Base-by-base conservation (phyloP, 257 asterid species). In the Ilex aquifolium region DNA sequence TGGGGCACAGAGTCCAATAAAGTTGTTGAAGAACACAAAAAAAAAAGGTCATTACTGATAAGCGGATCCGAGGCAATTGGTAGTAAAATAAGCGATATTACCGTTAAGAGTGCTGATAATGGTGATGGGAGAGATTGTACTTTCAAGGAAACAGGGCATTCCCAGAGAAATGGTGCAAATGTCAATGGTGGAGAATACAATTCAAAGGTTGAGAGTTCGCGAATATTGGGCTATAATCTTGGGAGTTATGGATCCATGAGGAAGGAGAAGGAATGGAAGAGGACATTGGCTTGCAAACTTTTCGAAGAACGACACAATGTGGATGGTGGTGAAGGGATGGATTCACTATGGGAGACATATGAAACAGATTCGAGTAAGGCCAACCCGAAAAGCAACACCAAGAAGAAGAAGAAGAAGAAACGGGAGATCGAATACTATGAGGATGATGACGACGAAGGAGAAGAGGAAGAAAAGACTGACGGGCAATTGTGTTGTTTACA, bases 211-310 rank as follows among this genome's bases (percentile, higher is more conserved):
- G 80, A 65, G 65, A 67, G 70, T 52, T 69, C 70, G 2, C 65
- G 72, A 2, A 58, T 68, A 32, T 56, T 62, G 48, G 65, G 64
- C 14, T 52, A 65, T 13, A 65, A 75, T 53, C 59, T 76, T 4
- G 78, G 82, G 14, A 76, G 70, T 55, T 72, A 68, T 32, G 96
- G 96, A 65, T 86, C 90, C 29, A 83, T 79, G 90, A 82, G 91
- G 74, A 85, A 74, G 75, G 90, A 85, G 48, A 91, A 79, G 39
- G 95, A 86, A 58, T 88, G 97, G 97, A 83, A 76, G 58, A 74
- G 96, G 76, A 91, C 98, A 8, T 46, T 88, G 13, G 97, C 95
- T 1, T 82, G 97, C 73, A 88, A 85, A 69, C 76, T 91, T 8
- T 91, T 83, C 56, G 97, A 89, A 61, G 99, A 85, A 32, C 58